phyloP scores from a whole-genome alignment of 768 basidiomycete genomes.

The Lactifluus piperatus region DNA sequence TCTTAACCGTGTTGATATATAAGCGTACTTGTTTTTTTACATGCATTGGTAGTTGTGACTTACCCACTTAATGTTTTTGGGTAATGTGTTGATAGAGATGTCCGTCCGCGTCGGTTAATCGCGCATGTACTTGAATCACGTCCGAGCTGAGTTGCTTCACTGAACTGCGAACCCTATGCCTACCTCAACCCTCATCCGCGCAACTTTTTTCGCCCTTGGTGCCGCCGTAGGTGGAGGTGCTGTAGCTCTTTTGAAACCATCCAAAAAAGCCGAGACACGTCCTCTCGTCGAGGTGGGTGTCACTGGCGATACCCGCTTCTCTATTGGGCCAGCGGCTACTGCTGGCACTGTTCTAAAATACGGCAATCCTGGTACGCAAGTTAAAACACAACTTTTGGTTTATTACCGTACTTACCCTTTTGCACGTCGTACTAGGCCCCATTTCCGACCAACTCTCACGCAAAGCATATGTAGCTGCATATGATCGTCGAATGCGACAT shows the following conservation, averaged over 20 bases:
- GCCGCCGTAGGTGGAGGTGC: slow-evolving; percentile 74
- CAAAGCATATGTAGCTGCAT: slow-evolving; percentile 79
- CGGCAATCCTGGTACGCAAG: slow-evolving; percentile 63
- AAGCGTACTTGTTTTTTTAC: slow-evolving; percentile 13
- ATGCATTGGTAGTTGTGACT: slow-evolving; percentile 18
- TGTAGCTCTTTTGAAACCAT: slow-evolving; percentile 40
- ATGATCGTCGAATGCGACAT: slow-evolving; percentile 85
- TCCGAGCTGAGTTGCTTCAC: background rate
- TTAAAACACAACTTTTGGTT: too few species aligned
- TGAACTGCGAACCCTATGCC: slow-evolving; percentile 30
- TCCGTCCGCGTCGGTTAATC: background rate
- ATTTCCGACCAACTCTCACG: slow-evolving; percentile 71
- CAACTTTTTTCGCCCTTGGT: slow-evolving; percentile 75
- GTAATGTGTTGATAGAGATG: slow-evolving; percentile 18
- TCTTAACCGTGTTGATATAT: slow-evolving; percentile 11
- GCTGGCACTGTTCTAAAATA: slow-evolving; percentile 51
- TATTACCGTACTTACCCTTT: too few species aligned
- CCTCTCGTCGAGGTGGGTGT: slow-evolving; percentile 37
- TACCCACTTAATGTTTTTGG: slow-evolving; percentile 19
- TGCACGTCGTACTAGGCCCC: slow-evolving; percentile 49
- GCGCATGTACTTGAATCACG: background rate
- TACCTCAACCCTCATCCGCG: slow-evolving; percentile 44
- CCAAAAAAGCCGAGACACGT: slow-evolving; percentile 23
- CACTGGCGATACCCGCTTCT: slow-evolving; percentile 36
- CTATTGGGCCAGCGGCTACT: slow-evolving; percentile 26